These are phyloP conservation scores for Hawksworthiomyces lignivorus DNA, from an alignment of 2,329 filamentous ascomycete species.

Conservation along the genomic window DNA sequence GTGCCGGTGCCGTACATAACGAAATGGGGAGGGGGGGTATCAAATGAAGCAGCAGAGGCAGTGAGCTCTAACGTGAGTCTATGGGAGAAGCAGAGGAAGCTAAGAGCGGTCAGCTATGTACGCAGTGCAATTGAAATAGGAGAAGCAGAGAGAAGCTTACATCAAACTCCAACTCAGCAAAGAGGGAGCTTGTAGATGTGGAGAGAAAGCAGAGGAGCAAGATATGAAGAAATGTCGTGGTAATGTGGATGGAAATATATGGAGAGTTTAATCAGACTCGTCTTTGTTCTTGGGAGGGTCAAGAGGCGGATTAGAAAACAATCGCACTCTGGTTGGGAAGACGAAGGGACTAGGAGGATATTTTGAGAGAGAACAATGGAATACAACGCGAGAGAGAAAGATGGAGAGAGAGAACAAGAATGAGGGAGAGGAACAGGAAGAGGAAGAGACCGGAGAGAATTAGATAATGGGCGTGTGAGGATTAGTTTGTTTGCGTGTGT, in stretches of 20 bases:
- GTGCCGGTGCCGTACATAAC: conserved; percentile 79
- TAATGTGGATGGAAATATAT: no score
- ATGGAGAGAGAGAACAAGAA: not conserved
- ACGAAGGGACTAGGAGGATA: no score
- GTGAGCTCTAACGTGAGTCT: no score
- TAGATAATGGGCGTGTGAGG: conserved; percentile 26
- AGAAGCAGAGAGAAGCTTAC: conserved; percentile 4
- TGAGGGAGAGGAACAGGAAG: not conserved
- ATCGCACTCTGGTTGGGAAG: no score
- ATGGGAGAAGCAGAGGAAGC: not conserved
- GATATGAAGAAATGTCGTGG: not conserved
- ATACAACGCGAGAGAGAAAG: not conserved
- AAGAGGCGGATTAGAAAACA: no score
- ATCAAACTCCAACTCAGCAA: conserved; percentile 17
- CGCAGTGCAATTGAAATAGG: not conserved
- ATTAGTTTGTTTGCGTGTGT: not conserved
- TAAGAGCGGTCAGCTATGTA: not conserved
- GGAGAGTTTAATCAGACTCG: no score
- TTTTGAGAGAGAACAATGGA: conserved; percentile 1
- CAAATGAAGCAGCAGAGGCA: no score
- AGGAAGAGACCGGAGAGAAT: conserved; percentile 9
- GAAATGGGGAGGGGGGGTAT: conserved; percentile 31
- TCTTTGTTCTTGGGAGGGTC: no score
- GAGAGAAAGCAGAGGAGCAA: not conserved
- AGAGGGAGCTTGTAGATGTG: conserved; percentile 14